Evolutionary conservation across 768 basidiomycete genomes (phyloP).

Genomic region (Tricholoma hemisulphureum): DNA sequence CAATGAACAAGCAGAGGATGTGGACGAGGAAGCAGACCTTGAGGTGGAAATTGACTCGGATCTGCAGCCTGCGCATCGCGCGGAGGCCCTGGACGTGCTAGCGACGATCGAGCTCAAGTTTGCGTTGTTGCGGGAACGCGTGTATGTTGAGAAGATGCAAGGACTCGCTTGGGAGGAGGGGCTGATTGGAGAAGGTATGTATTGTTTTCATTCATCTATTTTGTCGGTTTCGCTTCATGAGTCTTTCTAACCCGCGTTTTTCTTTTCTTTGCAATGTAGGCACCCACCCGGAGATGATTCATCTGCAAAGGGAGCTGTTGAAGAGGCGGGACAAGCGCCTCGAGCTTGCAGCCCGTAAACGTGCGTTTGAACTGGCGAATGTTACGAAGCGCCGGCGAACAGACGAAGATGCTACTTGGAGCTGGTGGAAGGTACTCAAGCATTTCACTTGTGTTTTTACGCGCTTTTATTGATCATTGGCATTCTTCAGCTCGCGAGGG

Average conservation of each 20-base stretch:
- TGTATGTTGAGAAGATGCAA: slow-evolving; percentile 96
- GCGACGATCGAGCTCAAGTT: slow-evolving; percentile 92
- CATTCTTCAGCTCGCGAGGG: slow-evolving; percentile 57
- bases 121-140: slow-evolving; percentile 77
- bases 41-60: slow-evolving; percentile 60
- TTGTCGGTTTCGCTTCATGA: not conserved
- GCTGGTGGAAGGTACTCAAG: slow-evolving; percentile 79
- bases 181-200: slow-evolving; percentile 71
- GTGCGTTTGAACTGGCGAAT: slow-evolving; percentile 64
- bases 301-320: slow-evolving; percentile 76
- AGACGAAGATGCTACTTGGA: slow-evolving; percentile 81
- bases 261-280: slow-evolving; percentile 39
- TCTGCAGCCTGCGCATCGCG: slow-evolving; percentile 76
- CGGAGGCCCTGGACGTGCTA: slow-evolving; percentile 84
- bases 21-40: slow-evolving; percentile 40
- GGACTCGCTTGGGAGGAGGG: slow-evolving; percentile 85
- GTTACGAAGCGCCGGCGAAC: slow-evolving; percentile 59
- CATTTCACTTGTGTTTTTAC: slow-evolving; percentile 18
- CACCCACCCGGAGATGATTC: slow-evolving; percentile 81
- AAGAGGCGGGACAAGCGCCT: slow-evolving; percentile 79
- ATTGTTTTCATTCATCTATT: not conserved
- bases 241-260: not conserved
- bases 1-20: slow-evolving; percentile 26
- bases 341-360: slow-evolving; percentile 74
- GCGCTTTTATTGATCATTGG: slow-evolving; percentile 1